phyloP scores from a whole-genome alignment of 2,329 filamentous ascomycete genomes.

The Phialophora verrucosa region DNA sequence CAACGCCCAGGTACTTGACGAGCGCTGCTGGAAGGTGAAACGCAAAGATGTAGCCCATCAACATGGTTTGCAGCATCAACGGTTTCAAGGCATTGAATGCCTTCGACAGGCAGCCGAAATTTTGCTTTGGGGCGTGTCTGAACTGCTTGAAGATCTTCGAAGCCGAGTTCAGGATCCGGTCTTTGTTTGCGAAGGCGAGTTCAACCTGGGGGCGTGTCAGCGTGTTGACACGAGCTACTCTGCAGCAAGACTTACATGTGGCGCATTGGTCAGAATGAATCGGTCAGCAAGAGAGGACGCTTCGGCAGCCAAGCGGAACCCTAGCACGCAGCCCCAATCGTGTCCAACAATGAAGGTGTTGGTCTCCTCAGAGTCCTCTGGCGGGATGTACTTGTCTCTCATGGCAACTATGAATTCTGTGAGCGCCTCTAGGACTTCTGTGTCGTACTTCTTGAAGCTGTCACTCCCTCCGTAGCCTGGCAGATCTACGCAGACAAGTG shows the following conservation, averaged over 20 bases:
- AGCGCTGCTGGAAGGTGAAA: constrained; percentile 58
- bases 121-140: constrained; percentile 50
- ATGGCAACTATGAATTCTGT: constrained; percentile 60
- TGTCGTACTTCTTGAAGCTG: constrained; percentile 55
- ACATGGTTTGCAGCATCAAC: constrained; percentile 54
- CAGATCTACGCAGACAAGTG: constrained; percentile 62
- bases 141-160: constrained; percentile 59
- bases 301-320: constrained; percentile 63
- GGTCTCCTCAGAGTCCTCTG: constrained; percentile 45
- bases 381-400: constrained; percentile 50
- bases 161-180: constrained; percentile 50
- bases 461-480: constrained; percentile 66
- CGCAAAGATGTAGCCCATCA: constrained; percentile 62
- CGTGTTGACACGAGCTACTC: neutral
- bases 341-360: constrained; percentile 56
- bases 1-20: constrained; percentile 51
- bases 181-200: constrained; percentile 51
- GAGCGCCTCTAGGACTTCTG: constrained; percentile 59
- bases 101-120: constrained; percentile 53
- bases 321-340: constrained; percentile 62
- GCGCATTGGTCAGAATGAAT: constrained; percentile 60
- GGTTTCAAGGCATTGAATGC: constrained; percentile 53
- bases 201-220: constrained; percentile 45
- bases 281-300: constrained; percentile 61
- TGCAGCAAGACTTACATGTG: constrained; percentile 53